Evolutionary conservation across 192 early-diverging fungal species (phyloP).

Genomic region (Umbelopsis vinacea): DNA sequence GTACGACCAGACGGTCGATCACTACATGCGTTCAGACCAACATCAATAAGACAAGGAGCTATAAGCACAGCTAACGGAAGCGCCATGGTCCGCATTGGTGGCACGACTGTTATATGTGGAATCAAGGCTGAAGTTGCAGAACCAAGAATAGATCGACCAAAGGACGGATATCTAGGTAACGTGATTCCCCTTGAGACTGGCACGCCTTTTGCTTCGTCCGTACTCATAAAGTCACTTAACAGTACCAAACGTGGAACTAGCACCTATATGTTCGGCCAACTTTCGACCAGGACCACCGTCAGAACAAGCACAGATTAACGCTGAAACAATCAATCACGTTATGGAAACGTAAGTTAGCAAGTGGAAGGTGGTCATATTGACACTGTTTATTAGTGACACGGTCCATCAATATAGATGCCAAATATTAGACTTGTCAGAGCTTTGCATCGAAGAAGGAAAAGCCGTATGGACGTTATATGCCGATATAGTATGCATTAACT

Average conservation of each 20-base stretch:
- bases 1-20: constrained; percentile 84
- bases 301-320: constrained; percentile 81
- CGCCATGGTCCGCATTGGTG: constrained; percentile 84
- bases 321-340: constrained; percentile 76
- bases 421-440: constrained; percentile 65
- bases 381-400: background rate
- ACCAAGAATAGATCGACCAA: constrained; percentile 69
- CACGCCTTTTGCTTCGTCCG: background rate
- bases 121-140: constrained; percentile 94
- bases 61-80: constrained; percentile 86
- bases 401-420: constrained; percentile 40
- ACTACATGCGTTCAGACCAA: constrained; percentile 70
- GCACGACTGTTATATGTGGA: constrained; percentile 90
- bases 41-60: constrained; percentile 64
- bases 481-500: constrained; percentile 89
- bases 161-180: constrained; percentile 79
- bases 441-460: constrained; percentile 81
- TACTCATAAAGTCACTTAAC: background rate
- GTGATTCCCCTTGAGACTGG: background rate
- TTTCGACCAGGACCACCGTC: constrained; percentile 86
- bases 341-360: constrained; percentile 50
- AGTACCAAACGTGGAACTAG: constrained; percentile 92
- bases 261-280: constrained; percentile 85
- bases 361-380: background rate
- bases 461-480: constrained; percentile 88